Conservation (phyloP, 2,329 filamentous ascomycete genomes). For the Phyllachora maydis region DNA sequence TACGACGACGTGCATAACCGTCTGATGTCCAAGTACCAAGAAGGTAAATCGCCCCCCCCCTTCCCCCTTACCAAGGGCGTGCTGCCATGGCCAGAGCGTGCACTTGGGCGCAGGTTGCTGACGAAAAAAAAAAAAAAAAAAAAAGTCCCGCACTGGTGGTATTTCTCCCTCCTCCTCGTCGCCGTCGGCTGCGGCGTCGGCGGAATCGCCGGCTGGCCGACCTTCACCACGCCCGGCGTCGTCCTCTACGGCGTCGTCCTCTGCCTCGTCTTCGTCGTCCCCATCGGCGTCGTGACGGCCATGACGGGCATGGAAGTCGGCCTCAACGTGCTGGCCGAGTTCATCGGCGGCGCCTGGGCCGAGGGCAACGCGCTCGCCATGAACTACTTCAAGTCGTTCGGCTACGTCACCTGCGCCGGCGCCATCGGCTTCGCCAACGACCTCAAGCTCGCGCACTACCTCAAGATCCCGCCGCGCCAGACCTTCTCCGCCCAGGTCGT, state of each 20-base stretch:
- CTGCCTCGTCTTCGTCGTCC: slow-evolving; percentile 19
- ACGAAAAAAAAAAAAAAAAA: background rate
- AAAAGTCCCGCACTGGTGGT: slow-evolving; percentile 20
- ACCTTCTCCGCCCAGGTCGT: slow-evolving; percentile 37
- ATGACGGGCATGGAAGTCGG: slow-evolving; percentile 19
- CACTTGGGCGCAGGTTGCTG: too few relatives aligned
- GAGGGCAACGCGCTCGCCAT: slow-evolving; percentile 22
- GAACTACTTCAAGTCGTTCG: slow-evolving; percentile 22
- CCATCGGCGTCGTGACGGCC: slow-evolving; percentile 19
- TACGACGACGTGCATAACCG: slow-evolving; percentile 19
- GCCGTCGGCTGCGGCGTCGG: slow-evolving; percentile 10
- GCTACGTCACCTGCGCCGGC: slow-evolving; percentile 19
- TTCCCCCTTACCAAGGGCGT: too few relatives aligned
- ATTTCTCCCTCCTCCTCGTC: slow-evolving; percentile 5
- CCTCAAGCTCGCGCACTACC: slow-evolving; percentile 8
- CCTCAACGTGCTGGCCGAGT: slow-evolving; percentile 24
- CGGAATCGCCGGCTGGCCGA: slow-evolving; percentile 10
- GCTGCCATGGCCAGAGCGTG: too few relatives aligned
- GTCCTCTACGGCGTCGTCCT: slow-evolving; percentile 20
- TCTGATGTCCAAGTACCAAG: slow-evolving; percentile 21
- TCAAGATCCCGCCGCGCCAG: slow-evolving; percentile 31
- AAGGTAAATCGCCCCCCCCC: slow-evolving; percentile 10
- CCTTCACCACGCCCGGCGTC: slow-evolving; percentile 12
- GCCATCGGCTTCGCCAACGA: slow-evolving; percentile 22
- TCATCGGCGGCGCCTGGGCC: slow-evolving; percentile 20